A percentile compares a stretch with the other conserved stretches of the same genome.
phyloP scores from a whole-genome alignment of 441 rosid species.

The Aquilaria agallochum region DNA sequence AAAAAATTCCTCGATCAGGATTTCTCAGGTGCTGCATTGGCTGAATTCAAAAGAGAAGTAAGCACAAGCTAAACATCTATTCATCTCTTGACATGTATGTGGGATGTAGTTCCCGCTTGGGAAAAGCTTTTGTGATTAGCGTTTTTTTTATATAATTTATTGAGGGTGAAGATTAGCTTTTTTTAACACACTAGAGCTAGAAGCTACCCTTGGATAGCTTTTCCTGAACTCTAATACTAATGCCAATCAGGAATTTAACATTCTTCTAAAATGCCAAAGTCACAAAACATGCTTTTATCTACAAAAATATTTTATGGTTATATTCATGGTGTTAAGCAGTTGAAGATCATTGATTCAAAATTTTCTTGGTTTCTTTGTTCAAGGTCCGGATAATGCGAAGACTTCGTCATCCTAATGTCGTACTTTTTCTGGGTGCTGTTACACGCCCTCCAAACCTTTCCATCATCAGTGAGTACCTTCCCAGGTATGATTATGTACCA shows the following conservation, averaged over 20 bases:
- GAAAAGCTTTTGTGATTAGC: neutral
- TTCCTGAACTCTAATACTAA: too few species aligned
- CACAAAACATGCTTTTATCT: neutral
- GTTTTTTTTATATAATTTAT: neutral
- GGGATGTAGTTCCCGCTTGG: neutral
- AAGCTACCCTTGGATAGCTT: too few species aligned
- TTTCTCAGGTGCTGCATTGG: conserved; percentile 97
- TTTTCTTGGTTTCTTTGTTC: conserved; percentile 16
- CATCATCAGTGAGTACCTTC: conserved; percentile 91
- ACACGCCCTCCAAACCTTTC: conserved; percentile 99
- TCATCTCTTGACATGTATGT: conserved; percentile 3
- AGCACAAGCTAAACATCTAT: conserved; percentile 29
- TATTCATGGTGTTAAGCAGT: neutral
- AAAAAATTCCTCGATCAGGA: conserved; percentile 99
- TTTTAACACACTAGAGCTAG: too few species aligned
- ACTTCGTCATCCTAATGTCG: conserved; percentile 97
- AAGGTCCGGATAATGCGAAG: conserved; percentile 98
- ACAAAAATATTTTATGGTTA: conserved; percentile 2
- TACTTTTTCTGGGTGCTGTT: conserved; percentile 96
- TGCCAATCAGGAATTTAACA: too few species aligned
- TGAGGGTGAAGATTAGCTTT: too few species aligned
- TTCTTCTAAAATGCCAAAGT: too few species aligned
- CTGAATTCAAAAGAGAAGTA: conserved; percentile 97
- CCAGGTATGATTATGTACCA: conserved; percentile 52
- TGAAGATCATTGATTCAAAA: conserved; percentile 6